Evolutionary conservation across 805 yeast species (phyloP), one percentile per base, ranked within the genome.

Genomic region (Ogataea methanolica): DNA sequence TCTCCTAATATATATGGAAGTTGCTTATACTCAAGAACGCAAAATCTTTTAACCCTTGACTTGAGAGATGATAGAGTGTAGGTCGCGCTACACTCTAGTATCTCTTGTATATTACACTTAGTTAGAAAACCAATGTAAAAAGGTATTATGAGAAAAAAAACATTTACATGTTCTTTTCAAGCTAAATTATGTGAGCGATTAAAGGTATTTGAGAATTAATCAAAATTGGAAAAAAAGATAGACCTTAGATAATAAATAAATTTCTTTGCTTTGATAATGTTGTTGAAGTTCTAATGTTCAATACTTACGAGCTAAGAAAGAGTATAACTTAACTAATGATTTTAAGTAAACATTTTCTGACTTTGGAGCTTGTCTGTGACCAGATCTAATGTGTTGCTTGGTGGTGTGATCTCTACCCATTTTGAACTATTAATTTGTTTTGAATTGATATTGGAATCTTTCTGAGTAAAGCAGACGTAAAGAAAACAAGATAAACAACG

Each of bases 351-450:
- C 97, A 75, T 94, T 94, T 80, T 94, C 96, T 63, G 98, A 92
- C 83, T 89, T 89, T 80, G 99, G 99, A 78, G 97, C 97, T 73
- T 85, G 79, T 81, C 99, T 90, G 89, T 89, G 96, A 78, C 96
- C 85, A 65, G 85, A 78, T 79, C 90, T 88, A 72, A 80, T 82
- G 85, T 94, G 99, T 80, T 89, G 97, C 79, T 92, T 94, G 74
- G 83, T 74, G 78, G 85, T 81, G 82, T 88, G 96, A 82, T 94
- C 98, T 79, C 85, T 88, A 85, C 97, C 98, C 98, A 91, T 91
- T 70, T 67, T 76, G 60, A 48, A 33, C 43, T 52, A 46, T 49
- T 43, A 23, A 19, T 17, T 22, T 36, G 17, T 21, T 15, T 41
- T 21, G 34, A 16, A 21, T 6, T 35, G 23, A 29, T 21, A 45